Base-by-base conservation (phyloP, 2,329 filamentous ascomycete species). In the Colletotrichum trifolii region DNA sequence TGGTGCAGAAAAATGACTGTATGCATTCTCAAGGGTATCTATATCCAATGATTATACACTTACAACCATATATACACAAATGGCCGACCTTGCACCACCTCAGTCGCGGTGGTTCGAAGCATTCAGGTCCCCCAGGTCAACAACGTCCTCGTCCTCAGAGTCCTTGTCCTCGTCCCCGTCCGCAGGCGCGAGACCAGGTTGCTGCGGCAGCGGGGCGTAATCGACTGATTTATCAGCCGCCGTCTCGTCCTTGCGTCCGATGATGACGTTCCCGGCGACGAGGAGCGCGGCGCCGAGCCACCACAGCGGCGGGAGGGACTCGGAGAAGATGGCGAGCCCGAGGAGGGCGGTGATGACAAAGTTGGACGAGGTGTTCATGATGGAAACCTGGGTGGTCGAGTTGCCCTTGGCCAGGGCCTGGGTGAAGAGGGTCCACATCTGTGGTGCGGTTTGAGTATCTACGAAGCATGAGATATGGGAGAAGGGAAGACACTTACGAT, bases 371-470 rank as follows among this genome's bases (percentile, higher is more conserved):
- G 92, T 94, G 76, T 95, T 95, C 76, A 95, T 88, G 74, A 95
- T 90, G 69, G 88, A 90, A 53, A 94, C 92, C 73, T 93, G 91
- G 0, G 92, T 92, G 8, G 92, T 93, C 2, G 91, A 93, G 63
- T 86, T 85, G 12, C 91, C 91, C 15, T 86, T 84, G 0, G 91
- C 88, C n/a, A 95, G 85, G 56, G 92, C 92, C 54, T 87, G 86
- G 7, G 92, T 95, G 79, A 94, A 95, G 52, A 95, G 85, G 0
- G 90, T 88, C 92, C 92, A 95, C 92, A 95, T 95, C 77, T 87
- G 49, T 12, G 25, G 42, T 25, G 54, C 66, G 38, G 64, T 50
- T 60, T 54, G 25, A 6, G 17, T 35, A 8, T 10, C 7, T 25
- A 17, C 7, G 25, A 17, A 15, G 53, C 5, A 11, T 33, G 50